phyloP scores from a whole-genome alignment of 768 basidiomycete species.

The Phanerochaete carnosa region DNA sequence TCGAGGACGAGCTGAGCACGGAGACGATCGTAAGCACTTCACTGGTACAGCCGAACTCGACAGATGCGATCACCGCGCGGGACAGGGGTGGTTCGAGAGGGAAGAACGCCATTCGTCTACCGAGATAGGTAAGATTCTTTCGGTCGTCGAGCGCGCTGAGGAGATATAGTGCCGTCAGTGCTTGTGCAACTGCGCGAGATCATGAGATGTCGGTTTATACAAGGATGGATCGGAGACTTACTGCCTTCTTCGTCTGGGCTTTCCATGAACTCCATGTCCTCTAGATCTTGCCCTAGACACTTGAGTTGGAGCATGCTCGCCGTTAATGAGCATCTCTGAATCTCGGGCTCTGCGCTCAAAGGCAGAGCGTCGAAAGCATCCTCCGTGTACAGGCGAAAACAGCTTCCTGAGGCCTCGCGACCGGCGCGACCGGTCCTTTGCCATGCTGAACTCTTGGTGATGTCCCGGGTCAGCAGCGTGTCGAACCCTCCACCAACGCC shows the following conservation, averaged over 20 bases:
- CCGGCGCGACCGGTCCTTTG: slow-evolving; percentile 97
- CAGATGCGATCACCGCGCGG: slow-evolving; percentile 76
- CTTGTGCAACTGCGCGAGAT: slow-evolving; percentile 19
- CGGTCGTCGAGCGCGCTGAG: slow-evolving; percentile 74
- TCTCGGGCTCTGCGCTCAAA: slow-evolving; percentile 79
- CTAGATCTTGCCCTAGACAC: slow-evolving; percentile 77
- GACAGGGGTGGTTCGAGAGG: slow-evolving; percentile 88
- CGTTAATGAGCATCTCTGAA: slow-evolving; percentile 81
- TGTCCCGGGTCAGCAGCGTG: slow-evolving; percentile 74
- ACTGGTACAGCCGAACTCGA: slow-evolving; percentile 62
- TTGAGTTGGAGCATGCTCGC: slow-evolving; percentile 84
- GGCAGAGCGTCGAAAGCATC: slow-evolving; percentile 66
- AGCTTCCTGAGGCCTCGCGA: slow-evolving; percentile 82
- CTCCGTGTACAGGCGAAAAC: slow-evolving; percentile 93
- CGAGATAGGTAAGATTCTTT: slow-evolving; percentile 65
- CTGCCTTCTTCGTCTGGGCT: slow-evolving; percentile 71
- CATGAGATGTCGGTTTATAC: not conserved
- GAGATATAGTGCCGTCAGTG: slow-evolving; percentile 70
- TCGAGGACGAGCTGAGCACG: slow-evolving; percentile 75
- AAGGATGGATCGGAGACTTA: slow-evolving; percentile 35
- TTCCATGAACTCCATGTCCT: slow-evolving; percentile 87
- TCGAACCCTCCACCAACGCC: slow-evolving; percentile 72
- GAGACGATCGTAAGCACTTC: slow-evolving; percentile 87
- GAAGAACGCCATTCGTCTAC: slow-evolving; percentile 83
- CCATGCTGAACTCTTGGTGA: slow-evolving; percentile 88